phyloP scores from a whole-genome alignment of 116 monocot species.

The Iris pallida region DNA sequence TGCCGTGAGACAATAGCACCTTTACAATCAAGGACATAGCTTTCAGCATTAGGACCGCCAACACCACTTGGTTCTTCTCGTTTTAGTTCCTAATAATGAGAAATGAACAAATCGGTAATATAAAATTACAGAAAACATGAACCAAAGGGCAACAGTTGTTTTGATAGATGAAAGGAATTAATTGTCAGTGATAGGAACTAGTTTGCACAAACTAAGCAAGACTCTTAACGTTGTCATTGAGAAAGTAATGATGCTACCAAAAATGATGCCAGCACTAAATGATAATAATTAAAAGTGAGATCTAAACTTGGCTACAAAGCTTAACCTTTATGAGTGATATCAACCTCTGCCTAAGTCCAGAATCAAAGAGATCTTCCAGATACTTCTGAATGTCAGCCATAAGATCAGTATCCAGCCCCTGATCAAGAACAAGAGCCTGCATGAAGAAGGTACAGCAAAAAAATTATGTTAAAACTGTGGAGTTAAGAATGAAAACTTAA shows the following conservation, averaged over 20 bases:
- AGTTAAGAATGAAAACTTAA: no score
- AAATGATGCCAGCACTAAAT: neutral
- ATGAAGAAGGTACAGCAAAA: neutral
- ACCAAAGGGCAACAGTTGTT: neutral
- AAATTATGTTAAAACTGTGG: neutral
- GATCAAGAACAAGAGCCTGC: constrained; percentile 85
- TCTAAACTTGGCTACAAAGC: neutral
- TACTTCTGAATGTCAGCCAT: constrained; percentile 65
- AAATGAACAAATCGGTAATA: constrained; percentile 1
- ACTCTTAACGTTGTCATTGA: neutral
- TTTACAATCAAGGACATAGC: constrained; percentile 71
- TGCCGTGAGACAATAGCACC: constrained; percentile 68
- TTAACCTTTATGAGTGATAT: constrained; percentile 76
- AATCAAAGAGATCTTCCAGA: constrained; percentile 61
- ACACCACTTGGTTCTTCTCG: constrained; percentile 81
- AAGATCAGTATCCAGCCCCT: constrained; percentile 75
- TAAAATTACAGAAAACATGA: neutral
- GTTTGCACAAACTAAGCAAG: neutral
- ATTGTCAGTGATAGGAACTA: no score
- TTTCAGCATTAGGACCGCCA: constrained; percentile 74
- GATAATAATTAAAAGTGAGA: neutral
- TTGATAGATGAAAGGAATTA: neutral
- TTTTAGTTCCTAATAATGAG: constrained; percentile 59
- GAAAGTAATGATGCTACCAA: constrained; percentile 4
- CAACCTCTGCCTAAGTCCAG: constrained; percentile 65